Evolutionary conservation across 2,329 filamentous ascomycete genomes (phyloP), one percentile per base, ranked within the genome.

Genomic region (Aspergillus hiratsukae): DNA sequence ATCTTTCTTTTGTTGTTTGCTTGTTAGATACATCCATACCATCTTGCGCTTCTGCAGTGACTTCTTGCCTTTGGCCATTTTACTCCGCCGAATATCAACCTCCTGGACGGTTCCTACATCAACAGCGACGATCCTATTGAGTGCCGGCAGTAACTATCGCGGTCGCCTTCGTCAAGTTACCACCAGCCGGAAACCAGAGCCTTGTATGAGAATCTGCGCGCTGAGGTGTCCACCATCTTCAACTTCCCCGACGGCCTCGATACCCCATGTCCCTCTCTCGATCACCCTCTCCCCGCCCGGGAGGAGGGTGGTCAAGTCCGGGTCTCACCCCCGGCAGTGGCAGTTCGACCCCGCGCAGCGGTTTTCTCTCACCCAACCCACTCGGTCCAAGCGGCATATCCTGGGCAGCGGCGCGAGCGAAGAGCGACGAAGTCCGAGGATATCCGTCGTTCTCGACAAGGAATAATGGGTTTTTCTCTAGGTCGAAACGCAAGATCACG

Each of bases 231-330:
- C 28, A 21, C 46, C 19, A 41, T 25, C 25, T 51, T 53, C 25
- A 40, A 41, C 10, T 5, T 35, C 40, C 57, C 73, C 83, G 80
- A 83, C 68, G 86, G 81, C 52, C 81, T 84, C 46, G 80, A 76
- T 65, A 68, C 75, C 63, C 65, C 67, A 96, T 96, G 92, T 89
- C 89, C 64, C 78, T 93, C 61, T 94, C 91, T 64, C 86, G 91
- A 76, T 95, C 90, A 70, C 90, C 92, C 51, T 96, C 91, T 55
- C 93, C 92, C 60, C 83, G 86, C 61, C 88, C 86, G 59, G 88
- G 89, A 67, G 91, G 90, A 70, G 91, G 91, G 66, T 97, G 93
- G 92, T 86, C 90, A 55, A 94, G 88, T 75, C 91, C 89, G 55
- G 90, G 87, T 61, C 81, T 90, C 69, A 88, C 85, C 69, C 86